Conservation (phyloP, 768 basidiomycete species). For the Leccinellum albellum region DNA sequence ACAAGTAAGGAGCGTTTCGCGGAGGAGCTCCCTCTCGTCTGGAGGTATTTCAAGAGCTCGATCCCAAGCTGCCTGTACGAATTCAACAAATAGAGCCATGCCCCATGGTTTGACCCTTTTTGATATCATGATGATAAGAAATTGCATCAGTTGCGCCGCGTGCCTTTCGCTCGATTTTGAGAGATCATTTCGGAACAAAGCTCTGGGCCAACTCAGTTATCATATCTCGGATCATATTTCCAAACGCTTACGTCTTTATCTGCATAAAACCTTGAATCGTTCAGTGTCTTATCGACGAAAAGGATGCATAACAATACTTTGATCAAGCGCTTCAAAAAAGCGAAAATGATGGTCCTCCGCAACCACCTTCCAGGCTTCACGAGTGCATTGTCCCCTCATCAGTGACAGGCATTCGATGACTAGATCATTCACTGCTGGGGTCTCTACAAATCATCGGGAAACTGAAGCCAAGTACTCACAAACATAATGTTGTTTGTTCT, state of each 20-base stretch:
- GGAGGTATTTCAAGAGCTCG: constrained; percentile 11
- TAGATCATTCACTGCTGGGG: constrained; percentile 14
- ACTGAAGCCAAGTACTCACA: constrained; percentile 11
- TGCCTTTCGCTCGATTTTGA: constrained; percentile 1
- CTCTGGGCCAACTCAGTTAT: constrained; percentile 8
- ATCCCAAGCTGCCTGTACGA: constrained; percentile 15
- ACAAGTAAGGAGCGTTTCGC: constrained; percentile 35
- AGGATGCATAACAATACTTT: constrained; percentile 15
- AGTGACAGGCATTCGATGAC: constrained; percentile 19
- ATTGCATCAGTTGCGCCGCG: constrained; percentile 24
- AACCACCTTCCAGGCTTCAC: constrained; percentile 23
- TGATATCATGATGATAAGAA: constrained; percentile 19
- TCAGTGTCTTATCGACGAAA: constrained; percentile 2
- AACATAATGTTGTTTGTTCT: constrained; percentile 15
- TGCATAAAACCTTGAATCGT: constrained; percentile 10
- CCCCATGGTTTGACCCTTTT: constrained; percentile 12
- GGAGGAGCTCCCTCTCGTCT: constrained; percentile 20
- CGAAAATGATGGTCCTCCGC: constrained; percentile 5
- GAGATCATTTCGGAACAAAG: constrained; percentile 6
- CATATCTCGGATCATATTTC: neutral
- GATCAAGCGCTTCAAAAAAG: constrained; percentile 14
- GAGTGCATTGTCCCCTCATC: constrained; percentile 8
- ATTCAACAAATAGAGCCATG: constrained; percentile 1
- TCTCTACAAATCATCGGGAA: neutral
- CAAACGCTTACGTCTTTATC: constrained; percentile 14